phyloP scores from a whole-genome alignment of 2,329 filamentous ascomycete genomes.

The Tolypocladium ovalisporum region DNA sequence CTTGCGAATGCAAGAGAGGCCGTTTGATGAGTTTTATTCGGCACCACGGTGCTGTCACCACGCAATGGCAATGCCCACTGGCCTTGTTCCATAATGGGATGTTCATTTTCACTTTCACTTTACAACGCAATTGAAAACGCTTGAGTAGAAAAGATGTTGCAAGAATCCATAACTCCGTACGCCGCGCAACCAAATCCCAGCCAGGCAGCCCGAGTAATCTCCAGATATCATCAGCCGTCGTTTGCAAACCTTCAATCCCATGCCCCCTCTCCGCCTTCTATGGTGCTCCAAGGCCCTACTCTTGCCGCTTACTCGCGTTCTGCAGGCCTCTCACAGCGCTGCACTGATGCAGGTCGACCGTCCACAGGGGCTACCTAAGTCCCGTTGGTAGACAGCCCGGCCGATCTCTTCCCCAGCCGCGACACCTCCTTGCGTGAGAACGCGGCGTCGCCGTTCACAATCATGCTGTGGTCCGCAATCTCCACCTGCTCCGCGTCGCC shows the following conservation, averaged over 20 bases:
- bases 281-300: background rate
- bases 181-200: background rate
- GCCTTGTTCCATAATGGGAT: background rate
- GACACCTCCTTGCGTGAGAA: constrained; percentile 44
- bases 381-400: constrained; percentile 11
- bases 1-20: too few relatives aligned
- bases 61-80: too few relatives aligned
- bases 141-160: background rate
- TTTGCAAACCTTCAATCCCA: background rate
- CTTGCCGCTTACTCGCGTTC: background rate
- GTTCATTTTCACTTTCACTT: background rate
- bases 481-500: constrained; percentile 30
- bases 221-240: background rate
- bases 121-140: background rate
- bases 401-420: constrained; percentile 31
- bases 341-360: background rate
- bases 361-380: background rate
- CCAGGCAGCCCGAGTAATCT: background rate
- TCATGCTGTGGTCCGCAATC: constrained; percentile 52
- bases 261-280: background rate
- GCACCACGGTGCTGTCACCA: too few relatives aligned
- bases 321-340: background rate
- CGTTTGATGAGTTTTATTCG: background rate
- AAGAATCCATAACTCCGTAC: background rate
- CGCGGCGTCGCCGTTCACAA: constrained; percentile 46